These are phyloP conservation scores for Melampsora larici-populina DNA, from an alignment of 1,284 basidiomycete species.

Conservation along the genomic window DNA sequence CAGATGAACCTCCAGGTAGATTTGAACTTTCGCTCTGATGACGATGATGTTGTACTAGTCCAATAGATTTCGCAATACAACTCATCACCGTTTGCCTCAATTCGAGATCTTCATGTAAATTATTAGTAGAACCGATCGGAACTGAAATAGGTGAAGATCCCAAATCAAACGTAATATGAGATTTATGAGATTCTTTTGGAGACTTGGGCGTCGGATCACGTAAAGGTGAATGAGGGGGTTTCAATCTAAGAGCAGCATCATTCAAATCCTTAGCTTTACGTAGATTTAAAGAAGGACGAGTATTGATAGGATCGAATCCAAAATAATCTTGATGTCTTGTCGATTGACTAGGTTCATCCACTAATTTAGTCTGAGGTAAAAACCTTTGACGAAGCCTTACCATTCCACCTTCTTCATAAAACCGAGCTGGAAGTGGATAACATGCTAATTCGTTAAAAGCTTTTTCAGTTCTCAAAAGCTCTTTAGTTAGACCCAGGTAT, in stretches of 20 bases:
- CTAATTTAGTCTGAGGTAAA: conserved; percentile 50
- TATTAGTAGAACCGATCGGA: conserved; percentile 4
- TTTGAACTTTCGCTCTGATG: conserved; percentile 51
- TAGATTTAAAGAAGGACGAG: conserved; percentile 23
- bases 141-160: conserved; percentile 10
- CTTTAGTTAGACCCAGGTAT: conserved; percentile 89
- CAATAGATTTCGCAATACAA: conserved; percentile 95
- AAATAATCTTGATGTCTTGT: conserved; percentile 53
- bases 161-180: not conserved
- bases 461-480: conserved; percentile 93
- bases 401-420: conserved; percentile 92
- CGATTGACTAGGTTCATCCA: conserved; percentile 45
- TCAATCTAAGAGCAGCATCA: no score
- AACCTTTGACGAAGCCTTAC: conserved; percentile 81
- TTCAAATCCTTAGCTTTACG: not conserved
- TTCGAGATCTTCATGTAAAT: conserved; percentile 67
- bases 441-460: conserved; percentile 94
- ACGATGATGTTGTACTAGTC: conserved; percentile 74
- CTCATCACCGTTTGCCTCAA: conserved; percentile 91
- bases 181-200: no score
- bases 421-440: conserved; percentile 82
- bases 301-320: not conserved
- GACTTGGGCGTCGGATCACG: no score
- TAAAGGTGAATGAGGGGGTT: no score
- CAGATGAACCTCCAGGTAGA: conserved; percentile 44